Base-by-base conservation (phyloP, 805 yeast genomes). In the Teunomyces kruisii region DNA sequence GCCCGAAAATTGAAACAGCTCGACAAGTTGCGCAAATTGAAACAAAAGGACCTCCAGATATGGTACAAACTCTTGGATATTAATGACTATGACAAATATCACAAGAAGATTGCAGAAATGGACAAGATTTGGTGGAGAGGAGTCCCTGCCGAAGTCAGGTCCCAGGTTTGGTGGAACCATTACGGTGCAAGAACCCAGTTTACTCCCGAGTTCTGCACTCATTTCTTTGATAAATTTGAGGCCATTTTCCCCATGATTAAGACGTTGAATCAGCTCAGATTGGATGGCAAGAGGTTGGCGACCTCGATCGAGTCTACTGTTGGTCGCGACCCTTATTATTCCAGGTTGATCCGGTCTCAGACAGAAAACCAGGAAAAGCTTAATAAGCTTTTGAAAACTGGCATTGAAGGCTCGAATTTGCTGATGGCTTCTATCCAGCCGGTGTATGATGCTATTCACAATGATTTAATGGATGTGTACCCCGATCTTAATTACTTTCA, bases 91-190 rank as follows among this genome's bases (percentile, higher is more conserved):
- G 38, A 43, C 22, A 49, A 45, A 35, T 50, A 45, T 31, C 39
- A 22, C 19, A 39, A 15, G 16, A 46, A 40, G 40, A 52, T 38
- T 30, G 49, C 8, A 19, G 45, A 9, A 22, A 32, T 51, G 40
- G 54, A 48, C 27, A 31, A 43, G 12, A 45, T 56, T 45, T 57
- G 54, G 43, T 60, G 63, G 63, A 49, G 64, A 40, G 65, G 65
- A 12, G 44, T 59, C 7, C 56, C 57, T 16, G 41, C 50, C 12
- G 41, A 46, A 6, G 43, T 54, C 5, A 65, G 90, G 36, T 58
- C 67, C 4, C 57, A 59, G 9, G 66, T 83, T 2, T 85, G 90
- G 90, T 56, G 61, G 47, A 59, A 59, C 37, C 42, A 45, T 19
- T 45, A 35, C 28, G 27, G 40, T 9, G 43, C 43, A 17, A 15